phyloP scores from a whole-genome alignment of 2,329 filamentous ascomycete species.

The Colletotrichum agaves region DNA sequence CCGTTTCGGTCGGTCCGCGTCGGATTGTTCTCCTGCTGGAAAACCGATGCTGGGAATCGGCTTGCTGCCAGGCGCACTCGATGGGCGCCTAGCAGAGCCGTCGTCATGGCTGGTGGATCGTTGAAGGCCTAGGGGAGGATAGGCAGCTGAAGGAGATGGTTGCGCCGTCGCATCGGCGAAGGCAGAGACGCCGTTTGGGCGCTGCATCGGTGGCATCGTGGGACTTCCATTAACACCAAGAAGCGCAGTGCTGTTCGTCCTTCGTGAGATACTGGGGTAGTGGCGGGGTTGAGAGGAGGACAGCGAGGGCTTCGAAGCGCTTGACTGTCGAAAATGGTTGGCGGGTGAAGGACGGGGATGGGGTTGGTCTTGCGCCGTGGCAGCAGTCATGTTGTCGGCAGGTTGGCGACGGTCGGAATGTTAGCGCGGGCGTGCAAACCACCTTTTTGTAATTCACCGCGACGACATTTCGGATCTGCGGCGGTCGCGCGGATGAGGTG shows the following conservation, averaged over 20 bases:
- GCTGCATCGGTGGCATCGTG: constrained; percentile 29
- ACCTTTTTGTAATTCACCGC: constrained; percentile 25
- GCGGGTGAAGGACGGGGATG: constrained; percentile 21
- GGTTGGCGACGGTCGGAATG: constrained; percentile 6
- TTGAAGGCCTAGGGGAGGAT: constrained; percentile 30
- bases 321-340: constrained; percentile 32
- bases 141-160: constrained; percentile 3
- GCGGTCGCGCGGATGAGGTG: constrained; percentile 27
- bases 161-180: constrained; percentile 33
- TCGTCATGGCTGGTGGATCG: constrained; percentile 37
- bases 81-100: constrained; percentile 51
- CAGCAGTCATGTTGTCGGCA: constrained; percentile 33
- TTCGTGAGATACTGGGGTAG: constrained; percentile 33
- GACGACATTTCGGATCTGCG: constrained; percentile 29
- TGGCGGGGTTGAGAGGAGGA: constrained; percentile 33
- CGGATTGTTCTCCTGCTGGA: constrained; percentile 41
- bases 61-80: constrained; percentile 58
- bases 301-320: constrained; percentile 28
- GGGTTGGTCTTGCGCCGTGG: constrained; percentile 26
- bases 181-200: constrained; percentile 29
- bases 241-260: constrained; percentile 36
- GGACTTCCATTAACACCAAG: constrained; percentile 36
- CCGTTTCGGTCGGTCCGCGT: constrained; percentile 50
- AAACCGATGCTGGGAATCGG: constrained; percentile 19
- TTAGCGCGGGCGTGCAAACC: constrained; percentile 23